Conservation (phyloP, 495 filamentous ascomycete species). For the Penicillium diatomitis region DNA sequence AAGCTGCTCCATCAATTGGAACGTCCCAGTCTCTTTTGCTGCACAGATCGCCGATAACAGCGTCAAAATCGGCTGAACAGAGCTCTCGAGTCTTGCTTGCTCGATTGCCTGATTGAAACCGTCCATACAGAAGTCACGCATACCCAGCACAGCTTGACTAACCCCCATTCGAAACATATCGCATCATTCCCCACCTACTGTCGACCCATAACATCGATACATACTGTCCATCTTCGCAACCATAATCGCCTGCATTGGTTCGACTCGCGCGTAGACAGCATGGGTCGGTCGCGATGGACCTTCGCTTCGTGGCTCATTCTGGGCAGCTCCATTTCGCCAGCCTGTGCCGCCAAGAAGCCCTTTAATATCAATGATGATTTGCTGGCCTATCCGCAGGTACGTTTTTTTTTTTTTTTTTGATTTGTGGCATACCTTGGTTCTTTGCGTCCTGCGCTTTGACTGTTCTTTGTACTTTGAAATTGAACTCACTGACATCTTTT, state of each 20-base stretch:
- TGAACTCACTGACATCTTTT: too few relatives aligned
- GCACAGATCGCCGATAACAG: too few relatives aligned
- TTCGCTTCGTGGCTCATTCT: slow-evolving; percentile 23
- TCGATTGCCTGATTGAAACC: too few relatives aligned
- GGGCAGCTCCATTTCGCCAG: slow-evolving; percentile 29
- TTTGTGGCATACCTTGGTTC: background rate
- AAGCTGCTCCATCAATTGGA: background rate
- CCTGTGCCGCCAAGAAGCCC: slow-evolving; percentile 44
- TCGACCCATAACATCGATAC: too few relatives aligned
- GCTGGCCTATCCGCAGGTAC: slow-evolving; percentile 83
- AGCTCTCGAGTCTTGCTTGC: too few relatives aligned
- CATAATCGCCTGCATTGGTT: background rate
- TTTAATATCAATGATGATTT: slow-evolving; percentile 88
- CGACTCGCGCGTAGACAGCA: slow-evolving; percentile 3
- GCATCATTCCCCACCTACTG: background rate
- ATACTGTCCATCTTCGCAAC: too few relatives aligned
- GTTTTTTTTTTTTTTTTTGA: slow-evolving; percentile 8
- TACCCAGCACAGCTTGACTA: too few relatives aligned
- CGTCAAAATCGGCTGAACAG: too few relatives aligned
- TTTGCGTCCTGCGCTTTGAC: background rate
- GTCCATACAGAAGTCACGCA: too few relatives aligned
- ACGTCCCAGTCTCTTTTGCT: too few relatives aligned
- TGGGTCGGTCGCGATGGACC: slow-evolving; percentile 19
- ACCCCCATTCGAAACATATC: background rate
- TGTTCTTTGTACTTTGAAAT: background rate